Conservation (phyloP, 2,329 filamentous ascomycete genomes). For the Penicillium occitanis region DNA sequence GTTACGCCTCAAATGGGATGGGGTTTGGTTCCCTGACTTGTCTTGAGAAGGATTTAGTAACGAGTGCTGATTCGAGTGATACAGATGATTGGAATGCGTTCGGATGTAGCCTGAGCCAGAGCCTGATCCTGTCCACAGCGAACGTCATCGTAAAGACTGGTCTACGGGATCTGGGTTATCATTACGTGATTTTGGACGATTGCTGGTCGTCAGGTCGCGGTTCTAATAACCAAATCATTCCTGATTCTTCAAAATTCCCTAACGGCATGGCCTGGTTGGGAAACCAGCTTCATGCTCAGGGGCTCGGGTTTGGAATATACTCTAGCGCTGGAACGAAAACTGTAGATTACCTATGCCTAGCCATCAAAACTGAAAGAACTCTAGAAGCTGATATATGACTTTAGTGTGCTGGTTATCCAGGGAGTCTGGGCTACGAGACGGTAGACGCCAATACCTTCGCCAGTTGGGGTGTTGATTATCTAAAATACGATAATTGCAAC, state of each 20-base stretch:
- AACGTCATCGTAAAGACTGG: constrained; percentile 46
- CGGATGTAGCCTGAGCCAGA: constrained; percentile 51
- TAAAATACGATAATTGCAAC: constrained; percentile 53
- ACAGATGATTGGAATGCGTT: constrained; percentile 47
- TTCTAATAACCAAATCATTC: constrained; percentile 21
- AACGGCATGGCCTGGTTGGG: constrained; percentile 47
- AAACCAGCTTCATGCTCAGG: constrained; percentile 38
- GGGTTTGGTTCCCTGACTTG: constrained; percentile 7
- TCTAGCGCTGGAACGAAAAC: constrained; percentile 40
- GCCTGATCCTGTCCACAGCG: constrained; percentile 49
- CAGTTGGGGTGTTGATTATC: constrained; percentile 44
- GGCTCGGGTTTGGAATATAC: constrained; percentile 50
- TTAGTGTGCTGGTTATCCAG: constrained; percentile 45
- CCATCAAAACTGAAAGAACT: neutral
- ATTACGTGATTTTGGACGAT: constrained; percentile 48
- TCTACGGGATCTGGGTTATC: constrained; percentile 41
- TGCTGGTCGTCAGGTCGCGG: constrained; percentile 50
- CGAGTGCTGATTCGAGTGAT: neutral
- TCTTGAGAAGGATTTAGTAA: neutral
- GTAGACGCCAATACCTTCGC: constrained; percentile 43
- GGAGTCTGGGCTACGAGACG: constrained; percentile 43
- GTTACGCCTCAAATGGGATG: constrained; percentile 21
- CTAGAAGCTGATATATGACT: neutral
- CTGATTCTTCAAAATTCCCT: constrained; percentile 41
- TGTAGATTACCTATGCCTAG: neutral